Evolutionary conservation across 2,329 filamentous ascomycete genomes (phyloP).

Genomic region (Lecanicillium sp.): DNA sequence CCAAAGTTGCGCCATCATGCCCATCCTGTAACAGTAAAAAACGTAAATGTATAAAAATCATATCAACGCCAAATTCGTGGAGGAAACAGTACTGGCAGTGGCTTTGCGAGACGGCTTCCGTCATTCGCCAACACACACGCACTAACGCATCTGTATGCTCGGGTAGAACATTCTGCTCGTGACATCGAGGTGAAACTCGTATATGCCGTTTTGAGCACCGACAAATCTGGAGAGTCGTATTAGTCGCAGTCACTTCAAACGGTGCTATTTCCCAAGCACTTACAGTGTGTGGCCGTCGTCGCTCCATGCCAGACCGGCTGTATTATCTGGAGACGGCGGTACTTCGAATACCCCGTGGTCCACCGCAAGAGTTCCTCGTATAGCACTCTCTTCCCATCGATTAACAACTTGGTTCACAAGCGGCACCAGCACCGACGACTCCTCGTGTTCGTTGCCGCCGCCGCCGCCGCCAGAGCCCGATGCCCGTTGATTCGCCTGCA

Average conservation of each 20-base stretch:
- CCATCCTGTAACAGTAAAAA: no score
- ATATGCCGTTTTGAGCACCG: slow-evolving; percentile 65
- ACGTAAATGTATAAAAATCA: no score
- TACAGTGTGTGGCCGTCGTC: slow-evolving; percentile 52
- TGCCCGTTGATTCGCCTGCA: slow-evolving; percentile 24
- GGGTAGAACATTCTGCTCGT: slow-evolving; percentile 52
- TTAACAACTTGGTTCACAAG: slow-evolving; percentile 29
- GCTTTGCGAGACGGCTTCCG: no score
- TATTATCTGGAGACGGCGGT: slow-evolving; percentile 45
- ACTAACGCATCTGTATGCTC: slow-evolving; percentile 44
- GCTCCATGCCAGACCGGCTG: slow-evolving; percentile 55
- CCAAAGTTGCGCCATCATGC: no score
- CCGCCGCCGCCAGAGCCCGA: neutral
- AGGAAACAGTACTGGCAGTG: no score
- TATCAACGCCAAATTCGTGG: no score
- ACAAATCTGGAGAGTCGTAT: no score
- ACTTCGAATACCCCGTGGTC: slow-evolving; percentile 35
- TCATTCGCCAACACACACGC: no score
- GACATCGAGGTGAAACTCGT: slow-evolving; percentile 63
- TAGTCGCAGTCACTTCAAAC: no score
- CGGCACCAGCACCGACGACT: slow-evolving; percentile 27
- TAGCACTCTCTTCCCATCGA: slow-evolving; percentile 29
- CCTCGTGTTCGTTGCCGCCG: slow-evolving; percentile 21
- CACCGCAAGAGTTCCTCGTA: slow-evolving; percentile 21
- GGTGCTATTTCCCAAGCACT: no score